Conservation (phyloP, 2,329 filamentous ascomycete species). For the Ceratocystis diversiconidia region DNA sequence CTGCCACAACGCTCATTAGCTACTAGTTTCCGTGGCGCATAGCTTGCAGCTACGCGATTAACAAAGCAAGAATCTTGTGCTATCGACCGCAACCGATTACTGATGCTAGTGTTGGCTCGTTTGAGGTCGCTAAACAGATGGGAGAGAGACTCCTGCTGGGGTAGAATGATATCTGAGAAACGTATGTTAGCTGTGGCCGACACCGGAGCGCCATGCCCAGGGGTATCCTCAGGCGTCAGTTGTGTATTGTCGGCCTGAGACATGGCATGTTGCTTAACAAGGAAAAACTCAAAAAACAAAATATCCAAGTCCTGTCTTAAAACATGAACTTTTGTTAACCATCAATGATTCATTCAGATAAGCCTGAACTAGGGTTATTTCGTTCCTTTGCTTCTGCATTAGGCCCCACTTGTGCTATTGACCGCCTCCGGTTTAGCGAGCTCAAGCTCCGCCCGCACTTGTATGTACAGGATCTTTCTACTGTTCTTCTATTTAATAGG, state of each 20-base stretch:
- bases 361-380: too few species aligned
- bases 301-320: too few species aligned
- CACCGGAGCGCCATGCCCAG: background rate
- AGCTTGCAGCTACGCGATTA: slow-evolving; percentile 39
- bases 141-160: slow-evolving; percentile 49
- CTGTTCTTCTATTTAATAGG: background rate
- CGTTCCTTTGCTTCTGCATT: too few species aligned
- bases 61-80: slow-evolving; percentile 64
- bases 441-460: background rate
- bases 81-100: slow-evolving; percentile 74
- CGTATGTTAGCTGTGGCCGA: background rate
- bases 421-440: too few species aligned
- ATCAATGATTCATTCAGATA: too few species aligned
- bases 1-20: slow-evolving; percentile 92
- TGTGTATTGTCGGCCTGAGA: too few species aligned
- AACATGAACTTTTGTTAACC: too few species aligned
- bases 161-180: slow-evolving; percentile 34
- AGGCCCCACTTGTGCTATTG: too few species aligned
- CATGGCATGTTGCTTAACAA: too few species aligned
- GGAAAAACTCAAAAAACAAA: too few species aligned
- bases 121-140: slow-evolving; percentile 58
- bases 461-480: background rate
- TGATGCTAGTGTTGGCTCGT: slow-evolving; percentile 49
- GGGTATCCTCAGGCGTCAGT: too few species aligned
- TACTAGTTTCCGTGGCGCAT: slow-evolving; percentile 50